phyloP scores from a whole-genome alignment of 2,329 filamentous ascomycete species.

The Penicillium digitatum region DNA sequence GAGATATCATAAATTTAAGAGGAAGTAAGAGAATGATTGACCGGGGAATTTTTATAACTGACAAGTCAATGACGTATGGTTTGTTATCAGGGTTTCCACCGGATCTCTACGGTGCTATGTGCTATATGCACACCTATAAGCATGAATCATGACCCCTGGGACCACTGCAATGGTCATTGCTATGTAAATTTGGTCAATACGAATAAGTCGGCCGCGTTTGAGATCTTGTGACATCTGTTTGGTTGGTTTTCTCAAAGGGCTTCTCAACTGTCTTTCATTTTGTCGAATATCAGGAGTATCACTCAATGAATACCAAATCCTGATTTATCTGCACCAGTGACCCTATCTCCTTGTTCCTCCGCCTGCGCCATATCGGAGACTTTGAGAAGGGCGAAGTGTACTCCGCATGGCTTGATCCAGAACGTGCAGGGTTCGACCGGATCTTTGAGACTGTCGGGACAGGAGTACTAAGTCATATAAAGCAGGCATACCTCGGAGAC shows the following conservation, averaged over 20 bases:
- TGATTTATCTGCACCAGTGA: conserved; percentile 39
- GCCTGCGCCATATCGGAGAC: conserved; percentile 48
- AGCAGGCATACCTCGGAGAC: conserved; percentile 9
- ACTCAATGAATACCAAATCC: conserved; percentile 49
- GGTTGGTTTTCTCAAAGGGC: too few species aligned
- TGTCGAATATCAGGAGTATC: too few species aligned
- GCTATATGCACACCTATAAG: background rate
- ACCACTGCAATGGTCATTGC: background rate
- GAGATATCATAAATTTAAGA: background rate
- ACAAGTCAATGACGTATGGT: conserved; percentile 5
- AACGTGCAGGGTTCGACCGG: conserved; percentile 25
- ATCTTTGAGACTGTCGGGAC: conserved; percentile 11
- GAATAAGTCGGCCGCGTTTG: too few species aligned
- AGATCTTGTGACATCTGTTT: too few species aligned
- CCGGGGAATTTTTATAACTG: background rate
- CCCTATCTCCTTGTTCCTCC: conserved; percentile 41
- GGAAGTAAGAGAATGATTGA: background rate
- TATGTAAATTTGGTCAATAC: background rate
- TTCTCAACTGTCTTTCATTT: too few species aligned
- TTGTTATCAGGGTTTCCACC: background rate
- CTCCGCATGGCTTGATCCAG: conserved; percentile 44
- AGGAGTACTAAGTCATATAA: background rate
- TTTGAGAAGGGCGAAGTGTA: conserved; percentile 43
- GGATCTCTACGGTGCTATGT: background rate
- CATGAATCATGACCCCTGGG: background rate